These are phyloP conservation scores for Boletales sp. DNA, from an alignment of 768 basidiomycete genomes.

Conservation along the genomic window DNA sequence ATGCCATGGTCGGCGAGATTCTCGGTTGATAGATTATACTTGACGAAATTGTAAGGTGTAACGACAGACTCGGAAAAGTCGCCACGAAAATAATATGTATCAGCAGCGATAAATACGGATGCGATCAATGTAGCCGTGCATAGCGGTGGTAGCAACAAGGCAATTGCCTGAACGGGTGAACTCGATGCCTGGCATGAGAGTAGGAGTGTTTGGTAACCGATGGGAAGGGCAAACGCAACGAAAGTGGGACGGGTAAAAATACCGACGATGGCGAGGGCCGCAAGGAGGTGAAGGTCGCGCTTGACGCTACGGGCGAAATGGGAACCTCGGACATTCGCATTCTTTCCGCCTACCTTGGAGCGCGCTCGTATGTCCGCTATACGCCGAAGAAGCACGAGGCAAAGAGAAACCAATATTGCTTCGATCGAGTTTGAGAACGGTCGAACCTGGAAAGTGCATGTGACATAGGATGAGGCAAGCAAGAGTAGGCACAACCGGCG, in stretches of 20 bases:
- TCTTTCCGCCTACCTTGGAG: conserved; percentile 1
- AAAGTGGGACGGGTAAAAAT: conserved; percentile 37
- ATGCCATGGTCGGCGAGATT: conserved; percentile 39
- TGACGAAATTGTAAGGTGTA: conserved; percentile 37
- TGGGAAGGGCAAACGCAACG: conserved; percentile 30
- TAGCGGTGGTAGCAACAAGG: conserved; percentile 18
- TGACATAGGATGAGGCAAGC: conserved; percentile 35
- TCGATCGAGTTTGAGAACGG: conserved; percentile 41
- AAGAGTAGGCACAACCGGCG: conserved; percentile 24
- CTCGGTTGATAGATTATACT: conserved; percentile 33
- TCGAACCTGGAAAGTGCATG: conserved; percentile 36
- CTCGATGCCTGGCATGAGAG: conserved; percentile 6
- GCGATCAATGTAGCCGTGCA: conserved; percentile 16
- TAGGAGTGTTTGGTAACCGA: conserved; percentile 25
- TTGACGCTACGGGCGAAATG: neutral
- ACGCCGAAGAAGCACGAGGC: conserved; percentile 23
- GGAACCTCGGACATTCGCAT: neutral
- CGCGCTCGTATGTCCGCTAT: conserved; percentile 6
- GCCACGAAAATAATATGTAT: conserved; percentile 34
- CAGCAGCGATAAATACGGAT: conserved; percentile 21
- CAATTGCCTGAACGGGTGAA: conserved; percentile 5
- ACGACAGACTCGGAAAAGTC: conserved; percentile 19
- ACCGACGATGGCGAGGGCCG: conserved; percentile 26
- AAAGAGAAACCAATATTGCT: conserved; percentile 28
- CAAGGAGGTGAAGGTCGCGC: conserved; percentile 24